A percentile compares a stretch with the other conserved stretches of the same genome.
Evolutionary conservation across 768 basidiomycete genomes (phyloP).

Genomic region (Lactifluus subvellereus): DNA sequence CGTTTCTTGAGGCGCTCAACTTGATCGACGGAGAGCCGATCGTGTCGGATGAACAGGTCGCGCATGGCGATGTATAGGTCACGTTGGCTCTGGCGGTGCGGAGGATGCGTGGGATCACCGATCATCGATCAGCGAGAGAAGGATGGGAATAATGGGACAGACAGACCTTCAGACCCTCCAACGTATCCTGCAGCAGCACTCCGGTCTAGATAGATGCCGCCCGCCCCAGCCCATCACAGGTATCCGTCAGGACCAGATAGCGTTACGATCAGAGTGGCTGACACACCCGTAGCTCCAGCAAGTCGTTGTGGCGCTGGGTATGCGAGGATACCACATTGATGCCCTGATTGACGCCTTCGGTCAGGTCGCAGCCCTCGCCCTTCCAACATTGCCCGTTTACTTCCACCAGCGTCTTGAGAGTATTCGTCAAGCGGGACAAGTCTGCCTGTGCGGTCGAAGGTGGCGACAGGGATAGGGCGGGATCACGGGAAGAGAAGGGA

Average conservation of each 20-base stretch:
- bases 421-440: constrained; percentile 75
- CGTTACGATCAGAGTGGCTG: neutral
- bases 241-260: neutral
- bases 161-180: constrained; percentile 66
- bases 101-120: neutral
- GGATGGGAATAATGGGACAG: constrained; percentile 1
- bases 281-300: constrained; percentile 67
- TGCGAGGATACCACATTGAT: constrained; percentile 62
- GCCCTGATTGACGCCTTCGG: constrained; percentile 69
- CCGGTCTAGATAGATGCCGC: constrained; percentile 44
- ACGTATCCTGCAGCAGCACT: constrained; percentile 54
- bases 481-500: constrained; percentile 23
- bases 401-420: constrained; percentile 70
- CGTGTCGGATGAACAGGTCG: constrained; percentile 81
- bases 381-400: constrained; percentile 79
- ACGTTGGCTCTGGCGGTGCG: constrained; percentile 54
- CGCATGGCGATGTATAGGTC: constrained; percentile 84
- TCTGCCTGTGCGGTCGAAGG: constrained; percentile 56
- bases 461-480: constrained; percentile 7
- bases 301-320: constrained; percentile 64
- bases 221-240: neutral
- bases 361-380: constrained; percentile 75
- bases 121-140: neutral
- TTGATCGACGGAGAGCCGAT: constrained; percentile 82
- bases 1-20: constrained; percentile 86